Evolutionary conservation across 2,329 filamentous ascomycete genomes (phyloP).

Genomic region (Fusarium euwallaceae): DNA sequence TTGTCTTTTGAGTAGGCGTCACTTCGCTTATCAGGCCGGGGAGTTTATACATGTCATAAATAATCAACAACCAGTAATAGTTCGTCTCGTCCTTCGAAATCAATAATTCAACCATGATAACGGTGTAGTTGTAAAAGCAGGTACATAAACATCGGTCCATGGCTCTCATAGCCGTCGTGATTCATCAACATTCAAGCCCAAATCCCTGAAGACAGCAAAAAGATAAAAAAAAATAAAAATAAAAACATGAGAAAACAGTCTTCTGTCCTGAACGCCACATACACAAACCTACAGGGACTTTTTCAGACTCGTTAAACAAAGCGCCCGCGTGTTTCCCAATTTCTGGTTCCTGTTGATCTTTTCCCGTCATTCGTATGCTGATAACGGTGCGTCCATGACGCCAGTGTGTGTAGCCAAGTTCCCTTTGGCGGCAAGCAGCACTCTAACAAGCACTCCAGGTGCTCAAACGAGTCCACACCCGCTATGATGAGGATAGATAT

Average conservation of each 20-base stretch:
- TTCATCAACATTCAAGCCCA: slow-evolving; percentile 17
- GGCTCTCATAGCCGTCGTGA: slow-evolving; percentile 17
- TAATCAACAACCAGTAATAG: slow-evolving; percentile 2
- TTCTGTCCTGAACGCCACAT: slow-evolving; percentile 27
- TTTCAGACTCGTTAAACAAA: slow-evolving; percentile 17
- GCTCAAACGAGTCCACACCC: neutral
- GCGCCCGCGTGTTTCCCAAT: slow-evolving; percentile 21
- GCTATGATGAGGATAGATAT: neutral
- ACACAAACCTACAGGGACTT: slow-evolving; percentile 4
- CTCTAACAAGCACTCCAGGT: slow-evolving; percentile 5
- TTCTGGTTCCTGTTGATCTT: slow-evolving; percentile 5
- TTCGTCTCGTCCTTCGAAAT: neutral
- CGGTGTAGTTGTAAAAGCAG: slow-evolving; percentile 5
- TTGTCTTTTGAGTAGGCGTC: neutral
- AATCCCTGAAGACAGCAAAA: neutral
- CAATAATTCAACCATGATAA: neutral
- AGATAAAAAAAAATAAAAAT: neutral
- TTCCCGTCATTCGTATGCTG: neutral
- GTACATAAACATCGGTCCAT: slow-evolving; percentile 4
- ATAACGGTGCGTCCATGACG: neutral
- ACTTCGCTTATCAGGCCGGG: neutral
- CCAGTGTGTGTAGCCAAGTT: neutral
- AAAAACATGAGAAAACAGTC: slow-evolving; percentile 2
- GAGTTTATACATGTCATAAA: slow-evolving; percentile 7
- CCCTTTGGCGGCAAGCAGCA: neutral